A percentile compares a stretch with the other conserved stretches of the same genome.
Evolutionary conservation across 2,329 filamentous ascomycete genomes (phyloP).

Genomic region (Penicillium sp.): DNA sequence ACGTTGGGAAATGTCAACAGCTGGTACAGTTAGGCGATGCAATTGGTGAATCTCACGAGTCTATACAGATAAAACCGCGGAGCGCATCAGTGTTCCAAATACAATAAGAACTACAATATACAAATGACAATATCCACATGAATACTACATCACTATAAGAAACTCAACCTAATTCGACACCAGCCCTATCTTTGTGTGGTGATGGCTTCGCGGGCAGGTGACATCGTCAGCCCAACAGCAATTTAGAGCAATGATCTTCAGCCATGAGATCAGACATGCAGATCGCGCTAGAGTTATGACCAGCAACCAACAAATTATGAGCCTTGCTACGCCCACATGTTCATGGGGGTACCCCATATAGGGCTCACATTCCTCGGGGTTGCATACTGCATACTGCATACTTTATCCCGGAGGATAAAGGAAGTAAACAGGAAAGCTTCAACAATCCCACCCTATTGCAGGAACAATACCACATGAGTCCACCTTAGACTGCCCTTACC

Average conservation of each 20-base stretch:
- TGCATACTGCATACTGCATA: constrained; percentile 6
- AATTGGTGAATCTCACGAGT: background rate
- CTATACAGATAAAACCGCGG: background rate
- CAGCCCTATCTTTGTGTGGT: background rate
- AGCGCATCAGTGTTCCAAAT: background rate
- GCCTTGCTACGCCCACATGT: background rate
- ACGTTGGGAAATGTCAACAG: background rate
- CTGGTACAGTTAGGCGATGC: background rate
- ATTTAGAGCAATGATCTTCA: background rate
- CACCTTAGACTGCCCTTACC: background rate
- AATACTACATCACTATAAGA: background rate
- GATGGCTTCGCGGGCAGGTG: constrained; percentile 1
- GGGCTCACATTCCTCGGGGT: background rate
- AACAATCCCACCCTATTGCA: background rate
- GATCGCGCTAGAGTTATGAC: background rate
- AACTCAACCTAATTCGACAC: background rate
- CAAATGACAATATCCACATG: background rate
- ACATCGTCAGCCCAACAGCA: background rate
- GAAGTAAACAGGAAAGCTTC: background rate
- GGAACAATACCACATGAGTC: background rate
- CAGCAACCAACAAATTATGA: background rate
- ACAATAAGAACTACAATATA: background rate
- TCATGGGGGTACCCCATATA: background rate
- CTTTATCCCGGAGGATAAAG: constrained; percentile 2
- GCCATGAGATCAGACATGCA: background rate